Percentiles rank a stretch among this genome's conserved stretches.
Conservation (phyloP, 1,139 yeast species). For the Nakaseomyces sp. region DNA sequence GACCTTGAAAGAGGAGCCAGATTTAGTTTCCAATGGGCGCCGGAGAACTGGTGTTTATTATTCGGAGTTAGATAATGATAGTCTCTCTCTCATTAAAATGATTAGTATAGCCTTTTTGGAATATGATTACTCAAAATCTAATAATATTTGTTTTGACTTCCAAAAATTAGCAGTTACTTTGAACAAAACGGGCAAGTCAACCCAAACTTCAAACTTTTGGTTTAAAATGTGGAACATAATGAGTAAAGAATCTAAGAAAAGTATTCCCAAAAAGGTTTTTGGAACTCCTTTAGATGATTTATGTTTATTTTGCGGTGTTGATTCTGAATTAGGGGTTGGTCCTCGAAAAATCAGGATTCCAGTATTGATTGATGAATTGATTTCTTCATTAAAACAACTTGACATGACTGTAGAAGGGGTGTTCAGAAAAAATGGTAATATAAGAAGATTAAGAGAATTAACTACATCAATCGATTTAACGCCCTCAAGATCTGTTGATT, state of each 20-base stretch:
- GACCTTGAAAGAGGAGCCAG: conserved; percentile 28
- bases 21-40: conserved; percentile 16
- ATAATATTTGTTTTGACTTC: conserved; percentile 5
- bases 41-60: conserved; percentile 42
- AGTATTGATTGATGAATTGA: conserved; percentile 74
- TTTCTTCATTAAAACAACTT: conserved; percentile 76
- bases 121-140: conserved; percentile 6
- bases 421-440: conserved; percentile 93
- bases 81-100: conserved; percentile 43
- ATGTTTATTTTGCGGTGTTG: conserved; percentile 72
- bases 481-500: conserved; percentile 66
- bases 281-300: conserved; percentile 69
- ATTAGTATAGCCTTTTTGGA: conserved; percentile 41
- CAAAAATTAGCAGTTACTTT: conserved; percentile 14
- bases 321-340: conserved; percentile 81
- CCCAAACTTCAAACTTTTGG: conserved; percentile 47
- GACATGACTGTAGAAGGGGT: conserved; percentile 97
- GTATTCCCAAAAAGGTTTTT: conserved; percentile 45
- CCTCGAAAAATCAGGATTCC: conserved; percentile 77
- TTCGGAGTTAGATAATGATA: conserved; percentile 59
- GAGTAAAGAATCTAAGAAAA: conserved; percentile 28
- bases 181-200: conserved; percentile 14
- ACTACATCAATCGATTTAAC: conserved; percentile 65
- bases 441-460: conserved; percentile 67
- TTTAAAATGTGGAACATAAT: conserved; percentile 45